Evolutionary conservation across 306 rosid species (phyloP).

Genomic region (Comarum palustre): DNA sequence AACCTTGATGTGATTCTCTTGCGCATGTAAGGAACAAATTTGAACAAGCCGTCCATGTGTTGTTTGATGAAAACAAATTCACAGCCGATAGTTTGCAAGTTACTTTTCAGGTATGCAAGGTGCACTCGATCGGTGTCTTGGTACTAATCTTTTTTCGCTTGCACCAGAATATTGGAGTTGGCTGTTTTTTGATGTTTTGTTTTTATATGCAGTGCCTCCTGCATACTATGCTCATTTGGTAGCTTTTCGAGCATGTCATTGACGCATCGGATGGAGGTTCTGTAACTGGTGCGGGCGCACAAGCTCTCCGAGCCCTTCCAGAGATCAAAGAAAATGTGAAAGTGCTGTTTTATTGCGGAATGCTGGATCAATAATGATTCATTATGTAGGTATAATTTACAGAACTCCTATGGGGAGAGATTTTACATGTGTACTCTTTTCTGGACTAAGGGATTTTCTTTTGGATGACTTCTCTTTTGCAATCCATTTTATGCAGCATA

Average conservation of each 20-base stretch:
- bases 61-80: slow-evolving; percentile 45
- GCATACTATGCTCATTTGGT: slow-evolving; percentile 37
- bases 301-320: slow-evolving; percentile 23
- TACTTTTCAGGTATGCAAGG: slow-evolving; percentile 41
- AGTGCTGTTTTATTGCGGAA: slow-evolving; percentile 43
- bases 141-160: not conserved
- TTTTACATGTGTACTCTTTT: no score
- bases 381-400: not conserved
- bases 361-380: slow-evolving; percentile 16
- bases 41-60: slow-evolving; percentile 48
- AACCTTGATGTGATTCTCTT: not conserved
- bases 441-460: no score
- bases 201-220: slow-evolving; percentile 42
- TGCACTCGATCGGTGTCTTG: slow-evolving; percentile 52
- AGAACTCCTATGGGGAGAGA: not conserved
- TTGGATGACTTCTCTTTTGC: not conserved
- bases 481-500: not conserved
- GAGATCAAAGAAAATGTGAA: slow-evolving; percentile 31
- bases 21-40: slow-evolving; percentile 38
- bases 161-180: not conserved
- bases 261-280: slow-evolving; percentile 32
- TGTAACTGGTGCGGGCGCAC: not conserved
- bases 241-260: slow-evolving; percentile 35
- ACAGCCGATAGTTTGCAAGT: slow-evolving; percentile 33
- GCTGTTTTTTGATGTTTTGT: not conserved